A percentile compares a stretch with the other conserved stretches of the same genome.
Conservation (phyloP, 805 yeast species). For the Ogataea corticis region DNA sequence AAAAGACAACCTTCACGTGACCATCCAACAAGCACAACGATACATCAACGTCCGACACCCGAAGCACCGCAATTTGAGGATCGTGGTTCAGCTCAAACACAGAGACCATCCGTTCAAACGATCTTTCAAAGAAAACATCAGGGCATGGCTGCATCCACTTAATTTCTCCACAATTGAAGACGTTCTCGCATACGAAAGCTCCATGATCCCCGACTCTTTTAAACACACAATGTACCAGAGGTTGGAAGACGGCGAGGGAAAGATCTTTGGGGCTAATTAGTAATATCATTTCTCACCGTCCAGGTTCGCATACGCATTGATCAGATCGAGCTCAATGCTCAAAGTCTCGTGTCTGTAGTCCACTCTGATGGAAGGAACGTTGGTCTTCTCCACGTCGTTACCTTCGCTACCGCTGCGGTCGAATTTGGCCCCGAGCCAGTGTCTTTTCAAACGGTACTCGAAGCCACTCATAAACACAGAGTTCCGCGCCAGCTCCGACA, state of each 20-base stretch:
- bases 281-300: not conserved
- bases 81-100: slow-evolving; percentile 37
- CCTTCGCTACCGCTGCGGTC: slow-evolving; percentile 66
- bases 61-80: slow-evolving; percentile 31
- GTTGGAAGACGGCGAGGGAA: slow-evolving; percentile 30
- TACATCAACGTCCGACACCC: slow-evolving; percentile 46
- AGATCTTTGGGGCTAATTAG: slow-evolving; percentile 24
- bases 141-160: slow-evolving; percentile 27
- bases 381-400: slow-evolving; percentile 89
- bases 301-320: slow-evolving; percentile 51
- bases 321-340: slow-evolving; percentile 66
- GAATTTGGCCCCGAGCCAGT: slow-evolving; percentile 84
- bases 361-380: slow-evolving; percentile 88
- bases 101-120: slow-evolving; percentile 38
- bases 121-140: slow-evolving; percentile 40
- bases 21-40: slow-evolving; percentile 30
- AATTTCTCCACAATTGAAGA: slow-evolving; percentile 15
- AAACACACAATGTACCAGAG: slow-evolving; percentile 21
- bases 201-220: slow-evolving; percentile 27
- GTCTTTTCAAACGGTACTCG: slow-evolving; percentile 81
- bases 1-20: not conserved
- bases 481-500: slow-evolving; percentile 94
- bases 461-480: slow-evolving; percentile 94
- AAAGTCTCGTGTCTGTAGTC: slow-evolving; percentile 83
- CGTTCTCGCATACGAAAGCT: slow-evolving; percentile 31